Evolutionary conservation across 1,139 yeast species (phyloP), one percentile per base, ranked within the genome.

Genomic region (Zygosaccharomyces sapae): DNA sequence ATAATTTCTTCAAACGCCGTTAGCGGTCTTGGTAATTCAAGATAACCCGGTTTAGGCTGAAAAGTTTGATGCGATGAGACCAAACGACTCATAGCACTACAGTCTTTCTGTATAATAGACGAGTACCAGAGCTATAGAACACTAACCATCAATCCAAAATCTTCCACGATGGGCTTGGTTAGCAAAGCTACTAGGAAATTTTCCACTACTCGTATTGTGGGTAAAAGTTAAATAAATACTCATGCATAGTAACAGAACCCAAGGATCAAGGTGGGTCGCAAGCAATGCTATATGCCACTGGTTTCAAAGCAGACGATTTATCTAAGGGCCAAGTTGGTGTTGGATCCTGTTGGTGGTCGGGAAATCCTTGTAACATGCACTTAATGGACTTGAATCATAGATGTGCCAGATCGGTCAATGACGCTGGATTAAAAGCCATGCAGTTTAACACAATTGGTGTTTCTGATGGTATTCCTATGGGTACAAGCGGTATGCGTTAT

Each of bases 231-330:
- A 92, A 92, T 74, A 83, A 83, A 67, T 85, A 80, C 70, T 87
- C 96, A 12, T 72, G 85, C 40, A 76, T 85, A 57, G 83, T 92
- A 66, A 92, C 98, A 6, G 84, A 83, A 65, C 92, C 94, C 55
- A 86, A 85, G 65, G 87, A 94, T 47, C 97, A 92, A 70, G 97
- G 97, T 66, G 97, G 97, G 3, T 88, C 97, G n/a, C 97, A 92
- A 71, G 97, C 98, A 49, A 92, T 92, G 98, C 73, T 92, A 55
- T 92, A 89, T 66, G 98, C 97, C 41, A 90, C 97, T 19, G 98
- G 98, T 22, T 90, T 92, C 74, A 72, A 77, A 46, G 81, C 83
- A 37, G 86, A 72, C 13, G 97, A 90, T 67, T 80, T 90, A 71
- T 57, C 67, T 58, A 87, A 86, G 69, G 95, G 90, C 38, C 97